phyloP scores from a whole-genome alignment of 495 filamentous ascomycete genomes.

The Glutinoglossum americanum region DNA sequence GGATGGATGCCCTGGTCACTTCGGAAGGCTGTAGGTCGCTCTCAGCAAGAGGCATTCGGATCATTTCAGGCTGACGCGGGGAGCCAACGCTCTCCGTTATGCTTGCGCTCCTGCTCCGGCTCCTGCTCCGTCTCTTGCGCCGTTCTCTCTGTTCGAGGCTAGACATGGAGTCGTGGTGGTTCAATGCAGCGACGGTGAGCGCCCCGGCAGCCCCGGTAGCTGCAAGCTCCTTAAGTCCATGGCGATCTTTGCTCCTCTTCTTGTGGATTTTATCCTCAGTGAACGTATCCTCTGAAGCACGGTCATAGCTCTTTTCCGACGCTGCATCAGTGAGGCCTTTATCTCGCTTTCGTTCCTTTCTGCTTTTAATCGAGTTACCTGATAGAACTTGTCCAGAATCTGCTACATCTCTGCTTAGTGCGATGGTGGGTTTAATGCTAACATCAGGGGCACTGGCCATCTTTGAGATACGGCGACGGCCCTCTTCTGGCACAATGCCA shows the following conservation, averaged over 20 bases:
- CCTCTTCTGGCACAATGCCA: constrained; percentile 24
- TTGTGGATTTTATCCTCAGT: constrained; percentile 32
- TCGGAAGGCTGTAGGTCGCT: constrained; percentile 71
- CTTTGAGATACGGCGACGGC: constrained; percentile 37
- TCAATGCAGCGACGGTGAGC: constrained; percentile 41
- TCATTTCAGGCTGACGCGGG: constrained; percentile 1
- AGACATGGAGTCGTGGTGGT: constrained; percentile 40
- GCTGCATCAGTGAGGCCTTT: constrained; percentile 19
- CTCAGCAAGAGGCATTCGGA: constrained; percentile 41
- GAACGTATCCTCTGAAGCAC: constrained; percentile 24
- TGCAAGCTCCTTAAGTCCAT: constrained; percentile 29
- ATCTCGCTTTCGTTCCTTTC: constrained; percentile 24
- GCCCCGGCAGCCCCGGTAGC: constrained; percentile 31
- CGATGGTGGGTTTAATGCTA: constrained; percentile 36
- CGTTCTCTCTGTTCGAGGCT: constrained; percentile 32
- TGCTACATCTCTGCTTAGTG: constrained; percentile 36
- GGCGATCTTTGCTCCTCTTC: constrained; percentile 36
- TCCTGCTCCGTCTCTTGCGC: constrained; percentile 25
- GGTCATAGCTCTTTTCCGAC: constrained; percentile 23
- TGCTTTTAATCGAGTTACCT: constrained; percentile 29
- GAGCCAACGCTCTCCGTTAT: constrained; percentile 23
- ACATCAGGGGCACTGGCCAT: constrained; percentile 50
- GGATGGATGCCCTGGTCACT: constrained; percentile 68
- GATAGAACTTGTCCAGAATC: constrained; percentile 36
- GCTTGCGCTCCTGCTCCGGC: constrained; percentile 32